These are phyloP conservation scores for Penicillium sp. DNA, from an alignment of 2,329 filamentous ascomycete species.

Conservation along the genomic window DNA sequence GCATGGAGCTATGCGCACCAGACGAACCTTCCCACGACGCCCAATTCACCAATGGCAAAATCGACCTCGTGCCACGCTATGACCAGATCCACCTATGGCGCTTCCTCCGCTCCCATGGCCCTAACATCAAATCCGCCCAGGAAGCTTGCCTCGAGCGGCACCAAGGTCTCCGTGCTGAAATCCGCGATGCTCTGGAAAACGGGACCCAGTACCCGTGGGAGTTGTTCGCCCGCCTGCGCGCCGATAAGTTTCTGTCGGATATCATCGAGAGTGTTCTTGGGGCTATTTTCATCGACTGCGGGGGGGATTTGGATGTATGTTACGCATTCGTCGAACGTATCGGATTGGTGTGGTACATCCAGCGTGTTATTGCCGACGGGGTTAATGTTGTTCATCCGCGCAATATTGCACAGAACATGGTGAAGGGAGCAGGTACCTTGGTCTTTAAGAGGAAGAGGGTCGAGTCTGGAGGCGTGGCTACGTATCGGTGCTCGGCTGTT, in stretches of 20 bases:
- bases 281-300: conserved; percentile 76
- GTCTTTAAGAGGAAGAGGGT: conserved; percentile 19
- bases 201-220: conserved; percentile 71
- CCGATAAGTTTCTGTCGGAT: conserved; percentile 79
- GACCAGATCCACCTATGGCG: conserved; percentile 59
- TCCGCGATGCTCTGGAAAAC: conserved; percentile 52
- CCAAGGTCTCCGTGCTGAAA: conserved; percentile 47
- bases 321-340: conserved; percentile 58
- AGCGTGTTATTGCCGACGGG: conserved; percentile 56
- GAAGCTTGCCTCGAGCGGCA: conserved; percentile 39
- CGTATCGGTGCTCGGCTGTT: conserved; percentile 20
- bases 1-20: conserved; percentile 53
- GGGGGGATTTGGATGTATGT: conserved; percentile 60
- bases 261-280: conserved; percentile 77
- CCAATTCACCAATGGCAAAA: conserved; percentile 13
- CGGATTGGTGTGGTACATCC: conserved; percentile 64
- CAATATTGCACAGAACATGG: conserved; percentile 63
- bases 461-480: conserved; percentile 13
- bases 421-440: conserved; percentile 26
- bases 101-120: conserved; percentile 56
- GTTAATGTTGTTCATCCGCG: conserved; percentile 62
- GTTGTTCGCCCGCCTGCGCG: conserved; percentile 60
- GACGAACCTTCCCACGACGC: conserved; percentile 9
- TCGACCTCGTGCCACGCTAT: conserved; percentile 22
- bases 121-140: conserved; percentile 13